These are phyloP conservation scores for Rhodotorula diobovata DNA, from an alignment of 768 basidiomycete genomes.

Conservation along the genomic window DNA sequence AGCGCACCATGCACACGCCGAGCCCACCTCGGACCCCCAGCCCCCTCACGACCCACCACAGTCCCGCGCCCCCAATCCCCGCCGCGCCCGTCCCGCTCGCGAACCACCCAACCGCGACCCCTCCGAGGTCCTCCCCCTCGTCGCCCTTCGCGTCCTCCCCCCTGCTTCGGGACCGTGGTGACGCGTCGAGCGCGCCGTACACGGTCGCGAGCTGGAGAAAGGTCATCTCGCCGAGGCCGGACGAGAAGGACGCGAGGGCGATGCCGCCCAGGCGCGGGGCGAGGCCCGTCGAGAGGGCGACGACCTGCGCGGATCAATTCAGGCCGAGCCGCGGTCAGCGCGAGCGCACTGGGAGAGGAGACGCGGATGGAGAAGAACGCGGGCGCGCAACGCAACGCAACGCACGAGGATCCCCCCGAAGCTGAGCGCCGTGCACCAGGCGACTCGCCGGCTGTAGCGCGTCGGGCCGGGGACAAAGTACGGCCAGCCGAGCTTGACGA, in stretches of 20 bases:
- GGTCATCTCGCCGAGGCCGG: constrained; percentile 88
- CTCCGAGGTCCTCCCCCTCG: constrained; percentile 60
- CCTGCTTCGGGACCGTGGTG: no score
- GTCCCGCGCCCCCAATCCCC: constrained; percentile 80
- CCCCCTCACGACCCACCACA: constrained; percentile 90
- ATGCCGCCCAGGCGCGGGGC: constrained; percentile 73
- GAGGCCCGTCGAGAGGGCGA: constrained; percentile 66
- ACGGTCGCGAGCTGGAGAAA: constrained; percentile 68
- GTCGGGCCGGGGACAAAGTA: constrained; percentile 75
- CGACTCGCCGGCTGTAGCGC: constrained; percentile 68
- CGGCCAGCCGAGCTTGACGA: constrained; percentile 88
- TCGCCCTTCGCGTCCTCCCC: background rate
- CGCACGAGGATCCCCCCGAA: constrained; percentile 82
- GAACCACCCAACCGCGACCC: constrained; percentile 84
- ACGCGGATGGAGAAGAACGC: background rate
- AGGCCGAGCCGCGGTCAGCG: background rate
- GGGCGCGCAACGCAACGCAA: no score
- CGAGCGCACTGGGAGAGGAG: background rate
- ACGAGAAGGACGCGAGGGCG: constrained; percentile 75
- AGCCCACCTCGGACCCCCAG: constrained; percentile 79
- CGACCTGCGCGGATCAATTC: constrained; percentile 54
- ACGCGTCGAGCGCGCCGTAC: constrained; percentile 54
- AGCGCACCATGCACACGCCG: constrained; percentile 70
- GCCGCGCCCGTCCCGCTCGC: constrained; percentile 91
- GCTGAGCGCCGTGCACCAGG: constrained; percentile 70